Base-by-base conservation (phyloP, 768 basidiomycete genomes). In the Mrakia blollopis region DNA sequence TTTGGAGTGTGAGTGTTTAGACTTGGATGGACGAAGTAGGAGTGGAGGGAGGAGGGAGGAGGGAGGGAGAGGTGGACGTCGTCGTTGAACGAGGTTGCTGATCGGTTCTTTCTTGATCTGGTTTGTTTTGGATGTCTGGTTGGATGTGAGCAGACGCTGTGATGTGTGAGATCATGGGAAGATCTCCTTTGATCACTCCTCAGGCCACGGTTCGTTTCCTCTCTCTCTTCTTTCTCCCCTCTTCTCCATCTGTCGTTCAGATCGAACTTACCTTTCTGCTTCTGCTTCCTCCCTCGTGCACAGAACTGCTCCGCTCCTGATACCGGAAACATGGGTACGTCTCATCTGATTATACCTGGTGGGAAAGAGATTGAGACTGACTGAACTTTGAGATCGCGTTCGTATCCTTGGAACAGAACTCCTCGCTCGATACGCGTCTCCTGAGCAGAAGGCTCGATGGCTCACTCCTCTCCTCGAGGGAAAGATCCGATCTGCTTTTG, bases 391-490 rank as follows among this genome's bases (percentile, higher is more conserved):
- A 3, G 62, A 30, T 9, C 32, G 6, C 18, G 30, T 35, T 37
- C 32, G n/a, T 37, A 32, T 8, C 18, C 28, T 63, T n/a, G 21
- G 6, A 5, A 30, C 85, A 95, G 95, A 99, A 92, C 94, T 99
- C 30, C 86, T 99, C 77, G 97, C 97, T 47, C 88, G 91, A 75
- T 99, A 95, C 83, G 97, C 92, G n/a, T 91, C 89, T 39, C 88
- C 89, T 1, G 92, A 89, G 78, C 97, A 99, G 81, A 93, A 98
- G 84, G 87, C 91, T 85, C 89, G 90, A 82, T 99, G 94, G 92
- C 87, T 99, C 10, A 80, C 87, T 35, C 94, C 94, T 28, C 86
- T 99, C 30, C 85, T 98, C 73, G 91, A 93, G 75, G 97, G 96
- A 63, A 90, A 96, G 85, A 98, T 93, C 78, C 90, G 97, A 52